Evolutionary conservation across 192 early-diverging fungal genomes (phyloP), one percentile per base, ranked within the genome.

Genomic region (Pilaira anomala): DNA sequence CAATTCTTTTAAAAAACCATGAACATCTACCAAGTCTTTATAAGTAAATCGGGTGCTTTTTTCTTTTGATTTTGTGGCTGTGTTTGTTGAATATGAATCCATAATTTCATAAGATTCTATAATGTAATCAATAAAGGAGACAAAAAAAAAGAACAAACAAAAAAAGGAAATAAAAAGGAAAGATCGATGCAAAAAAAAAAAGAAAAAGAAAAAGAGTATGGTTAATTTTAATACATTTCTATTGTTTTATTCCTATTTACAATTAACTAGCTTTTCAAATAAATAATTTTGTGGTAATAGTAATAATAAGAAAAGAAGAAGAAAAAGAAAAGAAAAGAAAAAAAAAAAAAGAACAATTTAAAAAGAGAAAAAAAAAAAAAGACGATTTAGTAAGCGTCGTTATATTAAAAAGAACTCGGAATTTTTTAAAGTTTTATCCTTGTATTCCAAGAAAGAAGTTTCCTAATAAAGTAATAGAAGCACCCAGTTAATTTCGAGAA

Each of bases 1-100:
- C 36, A 67, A 74, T 13, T 59, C 44, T 56, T 45, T 46, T 18
- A 48, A 54, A 36, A 68, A 74, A 28, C 29, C 65, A 44, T 39
- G 2, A 40, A 21, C 29, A 2, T 57, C 16, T 5, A 6, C 44
- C 44, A 14, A 46, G 13, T 3, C 11, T 36, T 36, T 5, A 9
- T 36, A 36, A 36, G 33, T 36, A 36, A 36, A 36, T 36, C 1
- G 11, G 11, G 4, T 1, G 1, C 5, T 36, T n/a, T n/a, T n/a
- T 36, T 36, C 33, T 36, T 36, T 36, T 36, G 33, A 1, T 36
- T 36, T 36, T 9, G 33, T 9, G 33, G 6, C 11, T 36, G 33
- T 9, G 33, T 36, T 36, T 36, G 33, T 36, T 36, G 33, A 9
- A 36, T 3, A 36, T 36, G 33, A 36, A 36, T 36, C 33, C 33